Conservation (phyloP, 2,329 filamentous ascomycete genomes). For the Neonectria punicea region DNA sequence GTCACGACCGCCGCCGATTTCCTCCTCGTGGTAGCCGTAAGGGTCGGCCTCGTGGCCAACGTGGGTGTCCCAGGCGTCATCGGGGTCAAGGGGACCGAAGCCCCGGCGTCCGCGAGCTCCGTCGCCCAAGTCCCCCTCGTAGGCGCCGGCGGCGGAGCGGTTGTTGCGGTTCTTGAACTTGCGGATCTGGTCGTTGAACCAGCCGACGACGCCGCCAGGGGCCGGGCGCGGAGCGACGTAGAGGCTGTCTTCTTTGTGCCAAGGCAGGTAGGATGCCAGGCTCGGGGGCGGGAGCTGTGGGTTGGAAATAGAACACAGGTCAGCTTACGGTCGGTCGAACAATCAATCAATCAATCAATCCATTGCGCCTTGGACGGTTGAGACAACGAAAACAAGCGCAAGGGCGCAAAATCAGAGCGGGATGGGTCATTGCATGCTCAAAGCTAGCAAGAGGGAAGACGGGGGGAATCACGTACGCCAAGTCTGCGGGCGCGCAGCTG, state of each 20-base stretch:
- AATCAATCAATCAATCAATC: not conserved
- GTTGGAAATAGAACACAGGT: conserved; percentile 7
- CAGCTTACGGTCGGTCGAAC: conserved; percentile 11
- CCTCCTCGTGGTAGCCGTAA: conserved; percentile 79
- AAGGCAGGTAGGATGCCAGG: conserved; percentile 76
- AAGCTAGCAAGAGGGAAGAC: conserved; percentile 3
- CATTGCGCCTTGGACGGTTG: not conserved
- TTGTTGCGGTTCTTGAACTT: conserved; percentile 73
- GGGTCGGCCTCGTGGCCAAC: conserved; percentile 78
- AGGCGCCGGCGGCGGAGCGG: conserved; percentile 75
- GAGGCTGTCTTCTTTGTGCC: conserved; percentile 61
- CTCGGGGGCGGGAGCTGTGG: conserved; percentile 74
- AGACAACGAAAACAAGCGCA: not conserved
- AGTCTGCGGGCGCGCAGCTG: conserved; percentile 78
- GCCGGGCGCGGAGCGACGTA: conserved; percentile 65
- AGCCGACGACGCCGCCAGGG: conserved; percentile 73
- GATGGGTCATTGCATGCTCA: not conserved
- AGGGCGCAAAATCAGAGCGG: not conserved
- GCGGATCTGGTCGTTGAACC: conserved; percentile 75
- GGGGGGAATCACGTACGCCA: conserved; percentile 62
- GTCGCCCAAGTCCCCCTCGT: conserved; percentile 68
- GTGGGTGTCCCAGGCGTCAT: conserved; percentile 86
- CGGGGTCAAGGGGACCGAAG: conserved; percentile 78
- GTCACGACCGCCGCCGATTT: conserved; percentile 44
- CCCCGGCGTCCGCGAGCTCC: conserved; percentile 60